These are phyloP conservation scores for Leccinum imitatum DNA, from an alignment of 768 basidiomycete species.

Conservation along the genomic window DNA sequence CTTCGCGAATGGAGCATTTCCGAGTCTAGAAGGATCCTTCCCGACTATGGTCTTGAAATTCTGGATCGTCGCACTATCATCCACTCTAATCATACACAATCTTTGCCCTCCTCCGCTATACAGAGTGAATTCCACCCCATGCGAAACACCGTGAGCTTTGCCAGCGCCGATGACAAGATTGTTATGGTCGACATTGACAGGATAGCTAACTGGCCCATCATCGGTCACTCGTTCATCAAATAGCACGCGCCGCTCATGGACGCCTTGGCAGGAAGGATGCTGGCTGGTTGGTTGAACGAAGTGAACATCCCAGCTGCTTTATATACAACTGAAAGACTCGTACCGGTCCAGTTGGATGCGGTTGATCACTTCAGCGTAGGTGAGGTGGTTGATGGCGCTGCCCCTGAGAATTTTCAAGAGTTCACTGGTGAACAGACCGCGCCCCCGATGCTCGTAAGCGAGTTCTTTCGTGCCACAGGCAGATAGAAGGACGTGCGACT, in stretches of 20 bases:
- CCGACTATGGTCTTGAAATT: conserved; percentile 13
- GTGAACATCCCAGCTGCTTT: background rate
- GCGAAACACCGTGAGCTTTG: conserved; percentile 23
- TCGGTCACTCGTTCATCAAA: conserved; percentile 21
- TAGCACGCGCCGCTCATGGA: conserved; percentile 18
- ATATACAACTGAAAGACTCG: background rate
- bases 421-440: conserved; percentile 27
- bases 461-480: conserved; percentile 39
- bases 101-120: conserved; percentile 9
- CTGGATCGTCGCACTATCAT: too few species aligned
- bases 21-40: background rate
- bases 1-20: background rate
- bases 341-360: conserved; percentile 13
- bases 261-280: conserved; percentile 24
- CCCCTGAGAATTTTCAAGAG: conserved; percentile 18
- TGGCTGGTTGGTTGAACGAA: conserved; percentile 16
- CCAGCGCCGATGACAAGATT: conserved; percentile 25
- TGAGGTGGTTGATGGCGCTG: conserved; percentile 10
- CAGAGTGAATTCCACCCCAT: conserved; percentile 19
- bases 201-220: conserved; percentile 5
- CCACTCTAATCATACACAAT: background rate
- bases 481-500: conserved; percentile 43
- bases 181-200: background rate
- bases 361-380: conserved; percentile 25
- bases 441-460: conserved; percentile 26